These are phyloP conservation scores for Acanthamoeba healyi DNA, from an alignment of 208 protist species.

Conservation along the genomic window DNA sequence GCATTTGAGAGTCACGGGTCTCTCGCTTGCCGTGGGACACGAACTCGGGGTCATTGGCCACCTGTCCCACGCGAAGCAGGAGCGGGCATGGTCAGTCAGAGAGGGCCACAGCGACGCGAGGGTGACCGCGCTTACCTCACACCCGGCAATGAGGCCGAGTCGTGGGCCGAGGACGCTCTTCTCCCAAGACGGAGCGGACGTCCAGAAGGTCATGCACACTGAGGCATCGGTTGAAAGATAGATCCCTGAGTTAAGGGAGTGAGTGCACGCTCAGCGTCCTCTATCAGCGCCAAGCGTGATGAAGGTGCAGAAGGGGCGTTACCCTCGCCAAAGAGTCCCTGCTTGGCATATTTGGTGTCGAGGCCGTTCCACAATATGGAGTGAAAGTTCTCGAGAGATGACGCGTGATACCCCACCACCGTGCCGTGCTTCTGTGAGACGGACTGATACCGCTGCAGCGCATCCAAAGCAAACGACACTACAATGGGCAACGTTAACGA, in stretches of 20 bases:
- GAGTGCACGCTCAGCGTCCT: background rate
- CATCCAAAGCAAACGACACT: background rate
- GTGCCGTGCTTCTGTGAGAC: constrained; percentile 14
- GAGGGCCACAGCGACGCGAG: background rate
- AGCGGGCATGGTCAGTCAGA: background rate
- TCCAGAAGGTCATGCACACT: constrained; percentile 60
- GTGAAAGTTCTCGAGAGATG: constrained; percentile 65
- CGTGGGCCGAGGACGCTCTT: background rate
- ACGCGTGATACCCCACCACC: constrained; percentile 46
- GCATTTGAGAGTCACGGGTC: background rate
- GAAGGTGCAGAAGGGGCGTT: background rate
- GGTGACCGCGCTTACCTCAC: background rate
- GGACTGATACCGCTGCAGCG: background rate
- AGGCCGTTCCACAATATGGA: constrained; percentile 56
- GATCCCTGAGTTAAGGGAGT: constrained; percentile 7
- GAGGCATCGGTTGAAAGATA: constrained; percentile 57
- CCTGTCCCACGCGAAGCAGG: background rate
- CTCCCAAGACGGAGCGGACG: background rate
- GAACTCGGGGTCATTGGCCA: constrained; percentile 55
- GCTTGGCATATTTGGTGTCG: constrained; percentile 53
- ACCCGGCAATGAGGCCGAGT: constrained; percentile 28
- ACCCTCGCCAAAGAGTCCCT: constrained; percentile 43
- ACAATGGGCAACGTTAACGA: too few relatives aligned
- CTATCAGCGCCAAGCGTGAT: too few relatives aligned
- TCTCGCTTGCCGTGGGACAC: constrained; percentile 41